Evolutionary conservation across 805 yeast species (phyloP).

Genomic region (Ogataea henricii): DNA sequence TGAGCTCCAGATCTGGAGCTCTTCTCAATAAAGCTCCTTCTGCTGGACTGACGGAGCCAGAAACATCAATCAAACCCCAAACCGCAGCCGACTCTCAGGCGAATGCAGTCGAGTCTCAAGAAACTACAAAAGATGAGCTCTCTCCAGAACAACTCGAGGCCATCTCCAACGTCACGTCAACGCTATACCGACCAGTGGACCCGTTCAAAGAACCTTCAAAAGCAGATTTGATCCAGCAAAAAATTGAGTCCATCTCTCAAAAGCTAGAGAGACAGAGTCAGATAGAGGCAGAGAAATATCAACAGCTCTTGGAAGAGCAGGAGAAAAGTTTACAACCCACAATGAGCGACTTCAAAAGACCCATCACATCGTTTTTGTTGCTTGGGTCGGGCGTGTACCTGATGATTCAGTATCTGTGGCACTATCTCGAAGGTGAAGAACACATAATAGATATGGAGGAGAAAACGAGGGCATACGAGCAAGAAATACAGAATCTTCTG

Average conservation of each 20-base stretch:
- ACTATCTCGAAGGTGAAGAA: conserved; percentile 34
- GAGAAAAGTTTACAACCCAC: conserved; percentile 30
- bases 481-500: conserved; percentile 29
- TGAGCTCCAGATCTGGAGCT: neutral
- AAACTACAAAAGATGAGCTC: neutral
- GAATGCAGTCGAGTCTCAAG: neutral
- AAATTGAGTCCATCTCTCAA: conserved; percentile 27
- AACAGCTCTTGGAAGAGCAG: conserved; percentile 19
- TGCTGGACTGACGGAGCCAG: conserved; percentile 7
- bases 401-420: conserved; percentile 36
- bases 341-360: conserved; percentile 36
- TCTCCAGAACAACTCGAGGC: conserved; percentile 19
- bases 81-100: too few species aligned
- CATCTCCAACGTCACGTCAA: conserved; percentile 22
- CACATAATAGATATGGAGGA: conserved; percentile 26
- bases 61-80: neutral
- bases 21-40: conserved; percentile 3
- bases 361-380: conserved; percentile 34
- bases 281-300: conserved; percentile 26
- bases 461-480: conserved; percentile 27
- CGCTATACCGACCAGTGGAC: conserved; percentile 31
- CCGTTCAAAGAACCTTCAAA: conserved; percentile 33
- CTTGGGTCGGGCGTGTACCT: conserved; percentile 36
- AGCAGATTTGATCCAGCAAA: conserved; percentile 32
- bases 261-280: conserved; percentile 26